phyloP scores from a whole-genome alignment of 768 basidiomycete species.

The Boletus speciosus region DNA sequence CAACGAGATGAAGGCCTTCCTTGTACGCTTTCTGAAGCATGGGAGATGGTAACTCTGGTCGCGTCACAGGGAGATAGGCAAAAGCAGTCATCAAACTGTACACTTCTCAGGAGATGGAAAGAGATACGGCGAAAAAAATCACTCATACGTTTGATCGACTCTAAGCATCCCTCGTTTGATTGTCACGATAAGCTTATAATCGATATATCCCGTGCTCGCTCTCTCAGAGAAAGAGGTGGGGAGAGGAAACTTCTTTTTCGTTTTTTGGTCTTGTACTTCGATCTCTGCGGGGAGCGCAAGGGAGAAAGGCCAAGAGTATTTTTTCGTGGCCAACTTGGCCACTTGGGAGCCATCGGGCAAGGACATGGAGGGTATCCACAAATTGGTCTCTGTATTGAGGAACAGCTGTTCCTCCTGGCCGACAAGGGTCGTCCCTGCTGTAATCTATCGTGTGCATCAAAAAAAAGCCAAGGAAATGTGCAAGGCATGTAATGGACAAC shows the following conservation, averaged over 20 bases:
- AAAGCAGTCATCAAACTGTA: constrained; percentile 33
- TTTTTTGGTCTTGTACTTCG: constrained; percentile 36
- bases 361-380: constrained; percentile 38
- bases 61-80: constrained; percentile 31
- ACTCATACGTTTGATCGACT: constrained; percentile 46
- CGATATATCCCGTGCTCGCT: constrained; percentile 52
- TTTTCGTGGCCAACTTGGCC: constrained; percentile 41
- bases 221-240: constrained; percentile 56
- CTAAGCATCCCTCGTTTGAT: constrained; percentile 47
- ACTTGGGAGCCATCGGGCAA: constrained; percentile 24
- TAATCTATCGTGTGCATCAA: constrained; percentile 27
- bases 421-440: constrained; percentile 48
- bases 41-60: constrained; percentile 35
- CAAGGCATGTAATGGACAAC: neutral
- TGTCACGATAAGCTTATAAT: constrained; percentile 51
- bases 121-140: neutral
- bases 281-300: constrained; percentile 46
- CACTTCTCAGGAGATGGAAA: neutral
- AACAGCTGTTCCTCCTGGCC: constrained; percentile 54
- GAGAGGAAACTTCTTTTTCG: constrained; percentile 37
- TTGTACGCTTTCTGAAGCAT: constrained; percentile 36
- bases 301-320: constrained; percentile 46
- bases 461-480: neutral
- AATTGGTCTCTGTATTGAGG: constrained; percentile 37
- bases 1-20: constrained; percentile 32